phyloP scores from a whole-genome alignment of 148 eudicot genomes.

The Gaultheria prostrata region DNA sequence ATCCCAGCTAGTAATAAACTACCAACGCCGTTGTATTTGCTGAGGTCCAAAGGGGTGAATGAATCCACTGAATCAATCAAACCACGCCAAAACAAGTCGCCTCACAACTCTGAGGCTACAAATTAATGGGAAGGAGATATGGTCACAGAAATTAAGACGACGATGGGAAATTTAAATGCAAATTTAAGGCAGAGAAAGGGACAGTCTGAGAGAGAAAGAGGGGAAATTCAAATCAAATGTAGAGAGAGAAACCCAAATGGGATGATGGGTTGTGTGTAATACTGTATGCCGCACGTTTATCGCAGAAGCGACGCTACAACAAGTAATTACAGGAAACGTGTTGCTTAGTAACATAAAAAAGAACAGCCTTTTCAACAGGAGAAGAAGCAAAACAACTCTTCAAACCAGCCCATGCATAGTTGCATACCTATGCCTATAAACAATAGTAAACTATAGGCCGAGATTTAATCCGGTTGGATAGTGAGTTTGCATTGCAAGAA shows the following conservation, averaged over 20 bases:
- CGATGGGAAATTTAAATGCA: background rate
- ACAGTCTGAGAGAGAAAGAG: background rate
- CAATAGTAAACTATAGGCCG: no score
- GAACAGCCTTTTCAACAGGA: background rate
- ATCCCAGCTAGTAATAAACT: background rate
- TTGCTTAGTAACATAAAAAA: background rate
- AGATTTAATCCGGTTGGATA: background rate
- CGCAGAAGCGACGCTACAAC: background rate
- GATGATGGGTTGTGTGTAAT: background rate
- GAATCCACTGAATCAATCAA: conserved; percentile 1
- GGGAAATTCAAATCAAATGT: no score
- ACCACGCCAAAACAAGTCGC: background rate
- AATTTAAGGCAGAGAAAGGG: background rate
- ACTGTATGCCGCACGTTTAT: background rate
- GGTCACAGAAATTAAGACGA: background rate
- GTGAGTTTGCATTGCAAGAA: background rate
- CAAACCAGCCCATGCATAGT: background rate
- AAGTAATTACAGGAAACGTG: background rate
- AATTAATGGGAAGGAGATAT: background rate
- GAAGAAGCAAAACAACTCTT: background rate
- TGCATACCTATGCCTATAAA: background rate
- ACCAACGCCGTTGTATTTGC: background rate
- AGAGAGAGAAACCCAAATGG: background rate
- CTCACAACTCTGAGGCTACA: conserved; percentile 4
- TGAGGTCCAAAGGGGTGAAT: background rate